Evolutionary conservation across 164 flowering plant genomes (phyloP), one percentile per base, ranked within the genome.

Genomic region (Hamamelis virginiana): DNA sequence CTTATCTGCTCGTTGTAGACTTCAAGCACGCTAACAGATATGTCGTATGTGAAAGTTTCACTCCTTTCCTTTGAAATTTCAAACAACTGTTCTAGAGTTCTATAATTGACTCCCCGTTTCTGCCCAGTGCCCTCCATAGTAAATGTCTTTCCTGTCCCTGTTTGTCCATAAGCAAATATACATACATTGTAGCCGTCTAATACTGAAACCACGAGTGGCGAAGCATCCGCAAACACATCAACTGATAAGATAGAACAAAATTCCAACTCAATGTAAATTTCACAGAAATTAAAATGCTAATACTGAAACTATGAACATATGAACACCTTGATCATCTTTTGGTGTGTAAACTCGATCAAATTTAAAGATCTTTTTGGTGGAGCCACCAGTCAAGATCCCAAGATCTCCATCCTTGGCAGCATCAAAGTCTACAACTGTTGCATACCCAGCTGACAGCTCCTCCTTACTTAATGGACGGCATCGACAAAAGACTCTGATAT

Each of bases 1-100:
- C 98, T 80, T 47, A 94, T 89, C 77, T 91, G 95, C 69, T 91
- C 98, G 74, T 94, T 91, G 76, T 94, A 94, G 64, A 94, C 94
- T 81, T 94, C 98, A 69, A 94, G 90, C 71, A 91, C 92, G 48
- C 96, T 90, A 43, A 91, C 97, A 41, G 87, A 91, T 51, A 94
- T 83, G 64, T 75, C 71, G 63, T 94, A 94, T 13, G 66, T 63
- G 62, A 77, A 74, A 16, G 84, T 84, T 9, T 87, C 98, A 61
- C 71, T 82, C 72, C 97, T 86, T 71, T 88, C 90, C 41, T 72
- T 78, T 5, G 87, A 72, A 71, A 81, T 66, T 67, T 75, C 75
- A 62, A 94, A 94, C 68, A 94, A 77, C 67, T 86, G 88, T 62
- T 90, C 91, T 19, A 91, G 72, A 21, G 97, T 91, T 70, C 96